Percentiles rank a stretch among this genome's conserved stretches.
These are phyloP conservation scores for Colletotrichum magnum DNA, from an alignment of 2,329 filamentous ascomycete species.

Conservation along the genomic window DNA sequence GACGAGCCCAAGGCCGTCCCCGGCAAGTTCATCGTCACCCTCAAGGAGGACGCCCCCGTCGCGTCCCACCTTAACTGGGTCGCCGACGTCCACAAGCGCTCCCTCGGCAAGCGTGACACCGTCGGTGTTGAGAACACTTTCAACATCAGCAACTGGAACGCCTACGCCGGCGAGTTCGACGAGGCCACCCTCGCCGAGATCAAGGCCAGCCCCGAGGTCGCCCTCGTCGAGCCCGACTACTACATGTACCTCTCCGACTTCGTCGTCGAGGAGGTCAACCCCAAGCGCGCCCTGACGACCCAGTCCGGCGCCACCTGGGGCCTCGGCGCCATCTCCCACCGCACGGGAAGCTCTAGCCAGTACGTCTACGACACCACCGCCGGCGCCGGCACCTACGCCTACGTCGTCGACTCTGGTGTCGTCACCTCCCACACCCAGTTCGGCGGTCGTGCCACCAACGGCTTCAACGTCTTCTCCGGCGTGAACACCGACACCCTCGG, in stretches of 20 bases:
- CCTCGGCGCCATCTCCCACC: conserved; percentile 60
- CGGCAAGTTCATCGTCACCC: conserved; percentile 62
- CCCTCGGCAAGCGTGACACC: conserved; percentile 49
- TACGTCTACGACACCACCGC: conserved; percentile 60
- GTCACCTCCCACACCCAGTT: conserved; percentile 61
- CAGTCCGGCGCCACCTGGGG: conserved; percentile 59
- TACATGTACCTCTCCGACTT: conserved; percentile 47
- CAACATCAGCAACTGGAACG: conserved; percentile 53
- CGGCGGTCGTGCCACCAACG: conserved; percentile 56
- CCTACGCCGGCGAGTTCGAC: conserved; percentile 61
- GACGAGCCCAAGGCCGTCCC: conserved; percentile 50
- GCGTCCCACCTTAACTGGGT: conserved; percentile 50
- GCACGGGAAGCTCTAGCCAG: conserved; percentile 48
- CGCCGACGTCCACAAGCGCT: conserved; percentile 49
- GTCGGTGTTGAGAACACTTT: conserved; percentile 36
- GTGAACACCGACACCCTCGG: conserved; percentile 55
- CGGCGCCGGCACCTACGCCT: conserved; percentile 60
- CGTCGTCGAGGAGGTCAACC: conserved; percentile 23
- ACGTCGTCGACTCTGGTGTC: conserved; percentile 70
- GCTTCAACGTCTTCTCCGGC: conserved; percentile 53
- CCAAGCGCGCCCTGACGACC: conserved; percentile 44
- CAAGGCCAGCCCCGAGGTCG: conserved; percentile 54
- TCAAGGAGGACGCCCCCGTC: conserved; percentile 54
- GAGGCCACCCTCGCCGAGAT: conserved; percentile 56
- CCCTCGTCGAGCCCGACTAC: conserved; percentile 51